Conservation (phyloP, 352 stramenopile species). For the Pythium guiyangense region DNA sequence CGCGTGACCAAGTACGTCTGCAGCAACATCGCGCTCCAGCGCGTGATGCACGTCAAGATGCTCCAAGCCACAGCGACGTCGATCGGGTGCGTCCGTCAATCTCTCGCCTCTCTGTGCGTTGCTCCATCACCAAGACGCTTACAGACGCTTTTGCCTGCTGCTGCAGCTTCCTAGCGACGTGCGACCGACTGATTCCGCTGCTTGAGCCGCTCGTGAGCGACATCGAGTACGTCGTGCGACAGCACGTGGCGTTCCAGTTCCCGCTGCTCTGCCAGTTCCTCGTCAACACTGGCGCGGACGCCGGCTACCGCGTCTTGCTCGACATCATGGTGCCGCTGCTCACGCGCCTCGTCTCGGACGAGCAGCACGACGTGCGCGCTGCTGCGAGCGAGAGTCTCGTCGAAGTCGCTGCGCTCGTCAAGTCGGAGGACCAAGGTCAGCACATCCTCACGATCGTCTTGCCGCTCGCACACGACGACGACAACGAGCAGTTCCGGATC, state of each 20-base stretch:
- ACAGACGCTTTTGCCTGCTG: constrained; percentile 1
- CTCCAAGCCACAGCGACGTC: constrained; percentile 83
- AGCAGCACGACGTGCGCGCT: constrained; percentile 85
- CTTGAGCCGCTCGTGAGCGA: constrained; percentile 82
- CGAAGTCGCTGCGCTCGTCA: constrained; percentile 81
- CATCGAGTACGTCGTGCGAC: constrained; percentile 93
- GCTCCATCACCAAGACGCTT: too few species aligned
- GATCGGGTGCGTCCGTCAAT: constrained; percentile 40
- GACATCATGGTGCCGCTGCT: constrained; percentile 77
- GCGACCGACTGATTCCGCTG: constrained; percentile 88
- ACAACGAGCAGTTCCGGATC: constrained; percentile 92
- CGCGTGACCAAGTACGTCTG: constrained; percentile 94
- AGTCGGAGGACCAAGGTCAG: constrained; percentile 83
- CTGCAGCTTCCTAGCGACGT: constrained; percentile 69
- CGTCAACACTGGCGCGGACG: constrained; percentile 29
- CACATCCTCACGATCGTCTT: constrained; percentile 93
- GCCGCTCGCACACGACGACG: constrained; percentile 86
- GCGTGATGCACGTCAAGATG: constrained; percentile 97
- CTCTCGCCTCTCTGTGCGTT: too few species aligned
- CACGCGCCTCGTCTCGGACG: constrained; percentile 75
- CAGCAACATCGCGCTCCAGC: constrained; percentile 95
- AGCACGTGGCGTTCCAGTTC: constrained; percentile 91
- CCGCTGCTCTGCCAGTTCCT: constrained; percentile 76
- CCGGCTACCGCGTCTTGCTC: constrained; percentile 71
- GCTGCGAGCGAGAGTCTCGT: constrained; percentile 86